These are phyloP conservation scores for Fomitopsis pinicola DNA, from an alignment of 1,284 basidiomycete species.

Conservation along the genomic window DNA sequence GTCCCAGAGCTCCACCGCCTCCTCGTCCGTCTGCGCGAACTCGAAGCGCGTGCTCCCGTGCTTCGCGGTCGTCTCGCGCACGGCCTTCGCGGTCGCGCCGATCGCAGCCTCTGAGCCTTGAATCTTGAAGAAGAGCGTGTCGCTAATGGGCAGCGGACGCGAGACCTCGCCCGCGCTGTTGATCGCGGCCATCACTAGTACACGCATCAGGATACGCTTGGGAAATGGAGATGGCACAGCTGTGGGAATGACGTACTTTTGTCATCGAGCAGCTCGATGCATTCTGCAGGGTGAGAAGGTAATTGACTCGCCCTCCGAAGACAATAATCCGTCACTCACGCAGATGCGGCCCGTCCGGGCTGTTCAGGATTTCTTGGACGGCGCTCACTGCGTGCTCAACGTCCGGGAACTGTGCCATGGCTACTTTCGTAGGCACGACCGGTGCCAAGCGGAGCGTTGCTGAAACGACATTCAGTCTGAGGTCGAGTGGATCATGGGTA, in stretches of 20 bases:
- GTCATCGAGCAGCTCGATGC: conserved; percentile 79
- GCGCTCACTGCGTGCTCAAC: conserved; percentile 66
- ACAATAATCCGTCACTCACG: conserved; percentile 33
- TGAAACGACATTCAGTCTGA: conserved; percentile 16
- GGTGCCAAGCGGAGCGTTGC: conserved; percentile 82
- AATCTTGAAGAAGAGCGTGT: conserved; percentile 89
- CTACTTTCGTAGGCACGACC: conserved; percentile 67
- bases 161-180: conserved; percentile 60
- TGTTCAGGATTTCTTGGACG: conserved; percentile 75
- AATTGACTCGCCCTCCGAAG: background rate
- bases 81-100: conserved; percentile 53
- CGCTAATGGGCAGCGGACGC: conserved; percentile 63
- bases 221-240: background rate
- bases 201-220: no score
- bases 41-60: conserved; percentile 71
- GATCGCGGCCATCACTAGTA: conserved; percentile 74
- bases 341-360: conserved; percentile 54
- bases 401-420: conserved; percentile 66
- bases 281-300: conserved; percentile 45
- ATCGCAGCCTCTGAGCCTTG: conserved; percentile 70
- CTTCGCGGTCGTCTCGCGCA: conserved; percentile 58
- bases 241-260: conserved; percentile 38
- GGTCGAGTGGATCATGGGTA: no score
- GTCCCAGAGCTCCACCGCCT: conserved; percentile 83
- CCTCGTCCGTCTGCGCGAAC: conserved; percentile 73